These are phyloP conservation scores for Myxozyma udenii DNA, from an alignment of 805 yeast genomes.

Conservation along the genomic window DNA sequence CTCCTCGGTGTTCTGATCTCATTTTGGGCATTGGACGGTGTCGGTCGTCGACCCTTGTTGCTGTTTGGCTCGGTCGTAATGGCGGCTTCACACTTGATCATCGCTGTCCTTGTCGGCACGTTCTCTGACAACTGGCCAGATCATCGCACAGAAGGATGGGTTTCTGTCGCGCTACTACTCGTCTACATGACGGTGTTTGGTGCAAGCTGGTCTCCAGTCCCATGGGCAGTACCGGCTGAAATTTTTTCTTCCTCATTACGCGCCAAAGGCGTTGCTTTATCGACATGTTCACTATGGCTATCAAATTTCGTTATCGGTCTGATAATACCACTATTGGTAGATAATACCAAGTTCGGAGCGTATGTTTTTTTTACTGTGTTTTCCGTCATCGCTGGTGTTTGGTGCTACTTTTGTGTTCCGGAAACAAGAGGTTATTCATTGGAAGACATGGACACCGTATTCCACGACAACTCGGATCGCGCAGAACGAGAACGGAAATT, in stretches of 20 bases:
- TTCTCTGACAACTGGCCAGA: conserved; percentile 43
- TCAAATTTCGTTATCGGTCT: conserved; percentile 45
- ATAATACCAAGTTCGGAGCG: not conserved
- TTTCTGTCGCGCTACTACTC: conserved; percentile 26
- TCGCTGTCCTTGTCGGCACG: conserved; percentile 40
- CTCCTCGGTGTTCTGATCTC: conserved; percentile 47
- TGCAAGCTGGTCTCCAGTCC: conserved; percentile 21
- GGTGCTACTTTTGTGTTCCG: conserved; percentile 2
- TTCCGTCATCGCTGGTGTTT: not conserved
- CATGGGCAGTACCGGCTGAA: conserved; percentile 65
- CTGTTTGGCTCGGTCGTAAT: conserved; percentile 55
- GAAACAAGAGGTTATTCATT: not conserved
- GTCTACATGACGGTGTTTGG: conserved; percentile 29
- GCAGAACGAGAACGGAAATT: not conserved
- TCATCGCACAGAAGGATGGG: conserved; percentile 29
- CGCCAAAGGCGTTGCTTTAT: conserved; percentile 61
- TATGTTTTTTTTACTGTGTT: not conserved
- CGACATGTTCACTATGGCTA: conserved; percentile 61
- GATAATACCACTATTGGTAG: not conserved
- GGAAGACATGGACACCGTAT: conserved; percentile 4
- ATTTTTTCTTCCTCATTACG: conserved; percentile 62
- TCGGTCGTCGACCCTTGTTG: conserved; percentile 66
- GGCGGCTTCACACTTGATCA: conserved; percentile 43
- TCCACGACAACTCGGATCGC: not conserved
- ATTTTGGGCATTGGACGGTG: conserved; percentile 44